Evolutionary conservation across 1,284 basidiomycete species (phyloP).

Genomic region (Rhodotorula sp.): DNA sequence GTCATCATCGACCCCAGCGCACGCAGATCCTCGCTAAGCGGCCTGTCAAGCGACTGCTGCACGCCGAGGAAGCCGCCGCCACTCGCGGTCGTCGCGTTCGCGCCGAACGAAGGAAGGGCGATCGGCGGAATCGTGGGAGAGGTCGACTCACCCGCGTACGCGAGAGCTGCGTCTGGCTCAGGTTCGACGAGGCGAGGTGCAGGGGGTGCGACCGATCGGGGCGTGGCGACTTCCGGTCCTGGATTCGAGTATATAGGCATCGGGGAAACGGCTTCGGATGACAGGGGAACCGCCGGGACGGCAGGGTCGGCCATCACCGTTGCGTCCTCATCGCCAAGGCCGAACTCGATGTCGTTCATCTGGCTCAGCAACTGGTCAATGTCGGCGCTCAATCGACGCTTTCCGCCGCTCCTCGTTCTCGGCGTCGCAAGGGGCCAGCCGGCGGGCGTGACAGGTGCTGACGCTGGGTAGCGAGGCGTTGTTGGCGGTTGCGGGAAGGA

Average conservation of each 20-base stretch:
- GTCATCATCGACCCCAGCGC: constrained; percentile 24
- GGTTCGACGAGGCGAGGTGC: background rate
- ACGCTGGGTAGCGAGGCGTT: constrained; percentile 15
- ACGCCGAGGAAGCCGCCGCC: background rate
- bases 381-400: constrained; percentile 26
- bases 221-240: too few species aligned
- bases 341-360: constrained; percentile 38
- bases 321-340: constrained; percentile 7
- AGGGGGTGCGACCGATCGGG: too few species aligned
- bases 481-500: background rate
- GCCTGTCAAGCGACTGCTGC: background rate
- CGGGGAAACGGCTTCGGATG: too few species aligned
- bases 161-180: background rate
- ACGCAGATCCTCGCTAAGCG: constrained; percentile 21
- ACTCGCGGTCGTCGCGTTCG: too few species aligned
- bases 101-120: background rate
- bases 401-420: background rate
- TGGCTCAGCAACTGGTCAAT: constrained; percentile 36
- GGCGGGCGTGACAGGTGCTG: constrained; percentile 35
- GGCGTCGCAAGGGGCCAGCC: constrained; percentile 17
- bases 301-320: too few species aligned
- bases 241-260: too few species aligned
- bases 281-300: too few species aligned
- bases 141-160: constrained; percentile 1
- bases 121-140: background rate